phyloP scores from a whole-genome alignment of 164 flowering plant species.

The Protea cynaroides region DNA sequence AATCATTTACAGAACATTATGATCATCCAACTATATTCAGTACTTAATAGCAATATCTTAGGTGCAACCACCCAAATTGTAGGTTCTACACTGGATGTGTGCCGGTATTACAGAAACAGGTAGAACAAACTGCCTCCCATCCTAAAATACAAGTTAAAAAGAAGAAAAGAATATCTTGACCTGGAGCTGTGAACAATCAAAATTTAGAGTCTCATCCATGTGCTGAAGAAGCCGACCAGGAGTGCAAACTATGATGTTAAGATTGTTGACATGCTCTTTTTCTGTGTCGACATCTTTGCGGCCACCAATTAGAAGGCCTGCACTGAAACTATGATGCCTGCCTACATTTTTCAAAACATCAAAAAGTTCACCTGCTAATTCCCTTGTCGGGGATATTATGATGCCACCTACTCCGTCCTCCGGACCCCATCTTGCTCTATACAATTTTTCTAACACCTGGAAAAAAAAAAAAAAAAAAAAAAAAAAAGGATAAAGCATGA shows the following conservation, averaged over 20 bases:
- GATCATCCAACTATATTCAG: not conserved
- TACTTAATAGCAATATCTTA: too few relatives aligned
- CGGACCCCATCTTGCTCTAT: conserved; percentile 75
- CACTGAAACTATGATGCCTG: conserved; percentile 73
- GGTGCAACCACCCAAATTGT: not conserved
- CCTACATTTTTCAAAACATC: conserved; percentile 72
- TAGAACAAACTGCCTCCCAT: not conserved
- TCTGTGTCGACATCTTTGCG: conserved; percentile 75
- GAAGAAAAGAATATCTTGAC: conserved; percentile 28
- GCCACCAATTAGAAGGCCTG: conserved; percentile 95
- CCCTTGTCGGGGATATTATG: conserved; percentile 92
- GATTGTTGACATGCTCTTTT: conserved; percentile 61
- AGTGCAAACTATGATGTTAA: conserved; percentile 88
- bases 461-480: conserved; percentile 3
- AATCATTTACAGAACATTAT: not conserved
- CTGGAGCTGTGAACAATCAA: conserved; percentile 94
- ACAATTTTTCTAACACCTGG: conserved; percentile 82
- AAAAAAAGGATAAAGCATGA: too few relatives aligned
- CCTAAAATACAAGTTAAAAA: conserved; percentile 1
- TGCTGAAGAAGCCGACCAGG: conserved; percentile 98
- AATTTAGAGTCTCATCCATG: conserved; percentile 95
- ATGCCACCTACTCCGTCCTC: conserved; percentile 93
- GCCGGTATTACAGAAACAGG: not conserved
- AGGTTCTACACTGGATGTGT: not conserved
- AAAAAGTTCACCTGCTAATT: conserved; percentile 78